phyloP scores from a whole-genome alignment of 495 filamentous ascomycete species.

The Tuber indicum region DNA sequence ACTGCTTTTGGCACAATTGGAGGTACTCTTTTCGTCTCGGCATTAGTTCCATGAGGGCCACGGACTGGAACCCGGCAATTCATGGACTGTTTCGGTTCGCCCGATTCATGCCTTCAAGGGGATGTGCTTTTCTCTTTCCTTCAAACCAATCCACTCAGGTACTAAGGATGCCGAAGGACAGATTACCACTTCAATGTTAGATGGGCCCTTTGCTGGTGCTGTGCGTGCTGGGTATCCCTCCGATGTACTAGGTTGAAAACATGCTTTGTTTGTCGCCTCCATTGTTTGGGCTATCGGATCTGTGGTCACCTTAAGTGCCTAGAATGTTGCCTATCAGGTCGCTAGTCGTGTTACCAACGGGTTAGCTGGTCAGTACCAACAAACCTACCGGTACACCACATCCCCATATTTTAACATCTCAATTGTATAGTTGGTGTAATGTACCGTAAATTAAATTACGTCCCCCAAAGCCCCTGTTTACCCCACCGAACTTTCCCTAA shows the following conservation, averaged over 20 bases:
- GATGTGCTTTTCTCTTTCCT: conserved; percentile 16
- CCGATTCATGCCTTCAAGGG: conserved; percentile 37
- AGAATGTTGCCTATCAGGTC: conserved; percentile 67
- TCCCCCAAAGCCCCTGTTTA: conserved; percentile 77
- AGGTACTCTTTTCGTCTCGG: conserved; percentile 75
- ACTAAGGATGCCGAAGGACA: conserved; percentile 6
- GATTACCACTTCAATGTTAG: conserved; percentile 66
- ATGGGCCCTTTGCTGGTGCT: conserved; percentile 67
- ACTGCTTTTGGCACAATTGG: conserved; percentile 55
- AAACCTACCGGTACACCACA: background rate
- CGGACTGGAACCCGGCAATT: conserved; percentile 60
- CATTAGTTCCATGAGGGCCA: conserved; percentile 74
- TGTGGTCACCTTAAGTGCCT: conserved; percentile 61
- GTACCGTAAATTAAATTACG: conserved; percentile 12
- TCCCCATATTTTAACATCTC: background rate
- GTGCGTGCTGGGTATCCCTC: conserved; percentile 60
- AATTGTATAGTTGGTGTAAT: conserved; percentile 57
- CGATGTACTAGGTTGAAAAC: conserved; percentile 62
- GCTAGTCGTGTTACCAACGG: conserved; percentile 74
- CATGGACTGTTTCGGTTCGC: conserved; percentile 59
- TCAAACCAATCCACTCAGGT: background rate
- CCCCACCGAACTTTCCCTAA: conserved; percentile 65
- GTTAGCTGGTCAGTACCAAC: conserved; percentile 44
- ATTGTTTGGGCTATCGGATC: conserved; percentile 54
- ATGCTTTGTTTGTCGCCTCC: conserved; percentile 41